Evolutionary conservation across 2,329 filamentous ascomycete species (phyloP).

Genomic region (Coniosporium tulheliwenetii): DNA sequence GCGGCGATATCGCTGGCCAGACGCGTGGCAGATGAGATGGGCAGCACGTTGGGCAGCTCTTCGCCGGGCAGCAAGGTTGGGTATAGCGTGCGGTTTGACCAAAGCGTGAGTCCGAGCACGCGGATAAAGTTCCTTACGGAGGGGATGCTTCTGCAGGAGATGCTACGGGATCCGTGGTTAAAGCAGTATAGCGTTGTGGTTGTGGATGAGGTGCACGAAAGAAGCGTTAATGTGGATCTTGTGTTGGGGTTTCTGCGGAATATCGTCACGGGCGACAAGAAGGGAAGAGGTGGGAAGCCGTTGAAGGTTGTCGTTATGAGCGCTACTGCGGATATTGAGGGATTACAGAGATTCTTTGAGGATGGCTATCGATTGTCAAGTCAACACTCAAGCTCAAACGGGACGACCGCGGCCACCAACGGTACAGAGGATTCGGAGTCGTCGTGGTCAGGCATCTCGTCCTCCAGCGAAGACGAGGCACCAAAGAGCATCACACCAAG

Average conservation of each 20-base stretch:
- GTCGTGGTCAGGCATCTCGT: constrained; percentile 11
- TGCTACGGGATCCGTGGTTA: constrained; percentile 70
- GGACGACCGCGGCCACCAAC: constrained; percentile 1
- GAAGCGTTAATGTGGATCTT: constrained; percentile 86
- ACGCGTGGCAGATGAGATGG: constrained; percentile 75
- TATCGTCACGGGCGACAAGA: constrained; percentile 47
- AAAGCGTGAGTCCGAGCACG: constrained; percentile 64
- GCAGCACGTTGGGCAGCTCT: constrained; percentile 42
- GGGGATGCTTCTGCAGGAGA: constrained; percentile 89
- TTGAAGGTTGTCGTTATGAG: constrained; percentile 94
- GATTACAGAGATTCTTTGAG: constrained; percentile 62
- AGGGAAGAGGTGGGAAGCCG: constrained; percentile 53
- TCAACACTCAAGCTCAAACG: constrained; percentile 13
- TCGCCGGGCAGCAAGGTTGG: constrained; percentile 55
- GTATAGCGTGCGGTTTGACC: constrained; percentile 91
- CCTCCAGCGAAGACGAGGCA: constrained; percentile 5
- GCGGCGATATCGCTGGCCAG: constrained; percentile 83
- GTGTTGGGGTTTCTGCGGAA: constrained; percentile 77
- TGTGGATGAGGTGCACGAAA: constrained; percentile 93
- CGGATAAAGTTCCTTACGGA: constrained; percentile 91
- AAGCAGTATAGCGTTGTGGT: constrained; percentile 77
- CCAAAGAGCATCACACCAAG: background rate
- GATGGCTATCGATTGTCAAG: constrained; percentile 4
- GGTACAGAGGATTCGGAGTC: constrained; percentile 5
- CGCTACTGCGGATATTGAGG: constrained; percentile 80